Evolutionary conservation across 2,329 filamentous ascomycete species (phyloP).

Genomic region (Fusarium sambucinum): DNA sequence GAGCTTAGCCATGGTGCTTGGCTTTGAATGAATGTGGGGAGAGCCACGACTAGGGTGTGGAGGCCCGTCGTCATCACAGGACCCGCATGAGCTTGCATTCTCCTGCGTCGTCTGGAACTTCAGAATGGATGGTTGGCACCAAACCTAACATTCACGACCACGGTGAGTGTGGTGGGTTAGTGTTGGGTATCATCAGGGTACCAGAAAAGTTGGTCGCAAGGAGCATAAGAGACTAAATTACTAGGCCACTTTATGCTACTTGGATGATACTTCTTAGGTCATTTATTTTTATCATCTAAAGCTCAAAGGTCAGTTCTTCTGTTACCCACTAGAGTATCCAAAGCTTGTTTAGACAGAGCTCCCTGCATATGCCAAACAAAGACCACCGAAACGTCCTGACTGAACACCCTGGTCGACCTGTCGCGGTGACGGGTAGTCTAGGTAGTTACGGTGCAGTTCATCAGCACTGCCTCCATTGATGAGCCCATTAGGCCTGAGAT

Average conservation of each 20-base stretch:
- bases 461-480: slow-evolving; percentile 49
- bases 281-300: too few species aligned
- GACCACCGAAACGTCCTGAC: slow-evolving; percentile 42
- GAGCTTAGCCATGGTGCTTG: slow-evolving; percentile 46
- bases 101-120: slow-evolving; percentile 28
- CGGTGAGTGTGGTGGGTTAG: slow-evolving; percentile 32
- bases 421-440: slow-evolving; percentile 39
- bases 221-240: too few species aligned
- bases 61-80: slow-evolving; percentile 45
- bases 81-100: slow-evolving; percentile 43
- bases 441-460: slow-evolving; percentile 25
- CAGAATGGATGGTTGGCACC: slow-evolving; percentile 10
- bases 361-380: slow-evolving; percentile 39
- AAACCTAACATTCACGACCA: slow-evolving; percentile 19
- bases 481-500: slow-evolving; percentile 46
- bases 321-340: too few species aligned
- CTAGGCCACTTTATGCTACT: too few species aligned
- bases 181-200: too few species aligned
- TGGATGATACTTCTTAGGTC: too few species aligned
- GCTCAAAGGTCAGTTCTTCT: too few species aligned
- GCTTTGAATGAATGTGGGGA: slow-evolving; percentile 44
- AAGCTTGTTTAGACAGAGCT: slow-evolving; percentile 48
- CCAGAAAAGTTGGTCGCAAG: too few species aligned
- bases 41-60: slow-evolving; percentile 33
- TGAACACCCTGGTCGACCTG: slow-evolving; percentile 40